Base-by-base conservation (phyloP, 768 basidiomycete genomes). In the Auricularia sp. region DNA sequence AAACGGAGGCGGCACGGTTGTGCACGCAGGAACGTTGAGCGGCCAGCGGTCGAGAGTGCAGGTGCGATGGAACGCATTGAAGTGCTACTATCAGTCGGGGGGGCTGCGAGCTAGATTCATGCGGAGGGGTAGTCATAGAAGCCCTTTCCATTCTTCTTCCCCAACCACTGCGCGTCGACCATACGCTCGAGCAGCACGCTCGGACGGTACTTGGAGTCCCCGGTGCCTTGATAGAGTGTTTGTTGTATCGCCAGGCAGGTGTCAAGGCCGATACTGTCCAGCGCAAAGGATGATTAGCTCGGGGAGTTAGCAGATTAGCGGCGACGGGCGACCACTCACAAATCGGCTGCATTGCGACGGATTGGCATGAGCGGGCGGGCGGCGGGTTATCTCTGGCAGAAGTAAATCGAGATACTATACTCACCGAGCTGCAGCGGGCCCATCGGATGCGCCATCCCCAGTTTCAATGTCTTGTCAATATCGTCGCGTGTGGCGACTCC, bases 381-480 rank as follows among this genome's bases (percentile, higher is more conserved):
- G n/a, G n/a, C n/a, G 29, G 29, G 29, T 29, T 29, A 29, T 29
- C 29, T 34, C 53, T 1, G 0, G 61, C 3, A 61, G 60, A 23
- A 14, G 29, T 16, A 7, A 53, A 63, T 75, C 62, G 21, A 54
- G n/a, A n/a, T 12, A 14, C 14, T 10, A 42, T 29, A 34, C 64
- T 73, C 68, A 85, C 90, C 93, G 18, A 96, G 83, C 69, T 93
- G 91, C 5, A 97, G 76, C 2, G 94, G 94, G 3, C 95, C 94
- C 90, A 97, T 95, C 3, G 93, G 93, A 71, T 94, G 91, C 67
- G 87, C 87, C 92, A 96, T 96, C 39, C 95, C 96, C 23, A 98
- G 79, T 72, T 87, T 89, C 61, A 98, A 83, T 0, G 94, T 98
- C 68, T 88, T 93, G 76, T 98, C 95, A 65, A 98, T 97, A 72